Evolutionary conservation across 495 filamentous ascomycete species (phyloP), one percentile per base, ranked within the genome.

Genomic region (Thozetella sp.): DNA sequence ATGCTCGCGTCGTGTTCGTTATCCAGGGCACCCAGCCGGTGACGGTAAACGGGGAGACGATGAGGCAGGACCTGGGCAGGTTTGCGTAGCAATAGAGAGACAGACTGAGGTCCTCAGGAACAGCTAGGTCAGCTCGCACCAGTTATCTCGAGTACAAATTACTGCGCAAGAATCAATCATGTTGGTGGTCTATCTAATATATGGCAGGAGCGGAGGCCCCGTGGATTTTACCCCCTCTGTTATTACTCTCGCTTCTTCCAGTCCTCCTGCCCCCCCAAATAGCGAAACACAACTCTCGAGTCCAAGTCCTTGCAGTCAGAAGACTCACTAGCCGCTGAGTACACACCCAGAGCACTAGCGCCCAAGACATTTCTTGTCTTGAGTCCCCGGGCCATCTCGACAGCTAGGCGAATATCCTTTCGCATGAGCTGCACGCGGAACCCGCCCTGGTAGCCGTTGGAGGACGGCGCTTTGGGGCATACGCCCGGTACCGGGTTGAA

Each of bases 1-100:
- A 80, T 80, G 71, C 77, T 13, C 69, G 86, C n/a, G 78, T 87
- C 69, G 26, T 83, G 22, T 87, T 80, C 67, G 76, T 88, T 0
- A 66, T 88, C 63, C 73, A 79, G 70, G 76, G 75, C 19, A 70
- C 67, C 20, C 59, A 74, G 63, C 69, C 76, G 0, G 51, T 83
- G 15, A 43, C 2, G 1, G 69, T 70, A 2, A 65, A 79, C 25
- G 71, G 65, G 20, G 76, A 72, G n/a, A 70, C 57, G 19, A 48
- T 10, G 43, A 48, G 3, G 43, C 43, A 10, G 43, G 43, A 48
- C 43, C 43, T 48, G n/a, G n/a, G 43, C 6, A 19, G 3, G 6
- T 48, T 48, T 48, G 43, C 3, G 10, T 15, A 48, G 4, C 20
- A n/a, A 48, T 37, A 48, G 43, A 19, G 9, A 20, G 12, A 20